Conservation (phyloP, 345 rosid genomes). For the Arabidopsis thaliana region DNA sequence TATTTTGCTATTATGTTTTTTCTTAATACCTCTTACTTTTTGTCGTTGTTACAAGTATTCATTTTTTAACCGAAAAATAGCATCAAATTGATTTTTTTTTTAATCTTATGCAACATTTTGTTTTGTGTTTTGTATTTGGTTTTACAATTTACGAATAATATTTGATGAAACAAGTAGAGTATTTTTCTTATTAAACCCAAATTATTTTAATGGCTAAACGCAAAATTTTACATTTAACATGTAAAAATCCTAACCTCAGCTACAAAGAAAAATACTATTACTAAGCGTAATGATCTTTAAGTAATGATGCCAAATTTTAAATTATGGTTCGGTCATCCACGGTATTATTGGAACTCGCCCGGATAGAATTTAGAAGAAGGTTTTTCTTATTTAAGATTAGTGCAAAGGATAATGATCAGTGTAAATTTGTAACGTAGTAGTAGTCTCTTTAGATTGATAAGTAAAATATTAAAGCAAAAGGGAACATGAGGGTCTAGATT, state of each 20-base stretch:
- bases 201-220: not conserved
- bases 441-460: not conserved
- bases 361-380: not conserved
- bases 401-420: slow-evolving; percentile 33
- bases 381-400: not conserved
- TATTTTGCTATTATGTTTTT: no score
- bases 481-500: slow-evolving; percentile 45
- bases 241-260: not conserved
- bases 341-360: not conserved
- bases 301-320: not conserved
- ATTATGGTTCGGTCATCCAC: not conserved
- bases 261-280: not conserved
- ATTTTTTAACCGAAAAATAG: not conserved
- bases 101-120: not conserved
- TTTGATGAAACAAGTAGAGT: no score
- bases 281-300: not conserved
- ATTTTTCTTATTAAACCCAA: no score
- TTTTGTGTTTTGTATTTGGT: not conserved
- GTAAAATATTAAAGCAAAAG: slow-evolving; percentile 38
- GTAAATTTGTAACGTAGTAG: slow-evolving; percentile 15
- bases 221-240: no score
- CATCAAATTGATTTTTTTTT: not conserved
- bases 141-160: not conserved
- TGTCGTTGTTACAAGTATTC: not conserved
- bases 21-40: no score